These are phyloP conservation scores for Cladosporium sp. DNA, from an alignment of 2,329 filamentous ascomycete species.

Conservation along the genomic window DNA sequence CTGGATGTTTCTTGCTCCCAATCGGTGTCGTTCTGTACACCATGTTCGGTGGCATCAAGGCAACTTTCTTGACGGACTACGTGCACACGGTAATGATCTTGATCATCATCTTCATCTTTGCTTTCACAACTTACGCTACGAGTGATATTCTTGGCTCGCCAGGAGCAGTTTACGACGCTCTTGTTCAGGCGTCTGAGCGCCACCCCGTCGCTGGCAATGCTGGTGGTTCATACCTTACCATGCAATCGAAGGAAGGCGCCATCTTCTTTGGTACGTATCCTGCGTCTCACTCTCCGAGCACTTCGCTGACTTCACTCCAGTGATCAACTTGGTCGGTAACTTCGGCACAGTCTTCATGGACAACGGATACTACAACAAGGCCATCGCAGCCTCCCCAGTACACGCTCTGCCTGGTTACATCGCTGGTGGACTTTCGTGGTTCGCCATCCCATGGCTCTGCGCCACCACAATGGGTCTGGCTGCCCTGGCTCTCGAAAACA, in stretches of 20 bases:
- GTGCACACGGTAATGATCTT: slow-evolving; percentile 83
- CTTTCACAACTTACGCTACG: slow-evolving; percentile 78
- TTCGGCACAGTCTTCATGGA: slow-evolving; percentile 84
- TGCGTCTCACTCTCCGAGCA: background rate
- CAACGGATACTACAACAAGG: slow-evolving; percentile 82
- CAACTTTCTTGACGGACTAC: slow-evolving; percentile 83
- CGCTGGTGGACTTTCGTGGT: slow-evolving; percentile 83
- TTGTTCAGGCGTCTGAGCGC: slow-evolving; percentile 64
- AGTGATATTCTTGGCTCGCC: slow-evolving; percentile 73
- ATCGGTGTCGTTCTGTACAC: slow-evolving; percentile 77
- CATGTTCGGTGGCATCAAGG: slow-evolving; percentile 74
- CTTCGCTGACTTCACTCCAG: background rate
- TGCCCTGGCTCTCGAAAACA: slow-evolving; percentile 75
- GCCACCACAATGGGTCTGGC: slow-evolving; percentile 87
- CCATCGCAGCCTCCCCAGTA: slow-evolving; percentile 82
- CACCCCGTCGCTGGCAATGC: slow-evolving; percentile 81
- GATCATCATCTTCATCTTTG: slow-evolving; percentile 82
- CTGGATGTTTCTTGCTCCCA: slow-evolving; percentile 63
- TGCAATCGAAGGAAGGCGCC: slow-evolving; percentile 76
- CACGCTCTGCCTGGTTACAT: slow-evolving; percentile 87
- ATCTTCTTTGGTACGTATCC: slow-evolving; percentile 71
- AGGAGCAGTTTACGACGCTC: slow-evolving; percentile 72
- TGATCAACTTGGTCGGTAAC: slow-evolving; percentile 82
- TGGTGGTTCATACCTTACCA: slow-evolving; percentile 81
- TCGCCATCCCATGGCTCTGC: slow-evolving; percentile 86